These are phyloP conservation scores for Chaetomium strumarium DNA, from an alignment of 2,329 filamentous ascomycete species.

Conservation along the genomic window DNA sequence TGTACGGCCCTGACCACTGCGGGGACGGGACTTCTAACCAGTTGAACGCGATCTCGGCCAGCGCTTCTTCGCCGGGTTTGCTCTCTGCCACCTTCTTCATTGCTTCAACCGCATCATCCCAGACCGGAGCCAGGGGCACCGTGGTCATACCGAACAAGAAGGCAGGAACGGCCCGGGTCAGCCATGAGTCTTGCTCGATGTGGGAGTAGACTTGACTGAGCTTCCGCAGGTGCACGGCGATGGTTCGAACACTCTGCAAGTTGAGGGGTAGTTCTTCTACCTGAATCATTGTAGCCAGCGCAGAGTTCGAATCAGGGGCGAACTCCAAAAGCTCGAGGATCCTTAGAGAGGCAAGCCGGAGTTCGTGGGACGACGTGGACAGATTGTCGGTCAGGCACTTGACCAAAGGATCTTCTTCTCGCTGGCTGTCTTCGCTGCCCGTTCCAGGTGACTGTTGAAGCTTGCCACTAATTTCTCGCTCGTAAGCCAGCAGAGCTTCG, in stretches of 20 bases:
- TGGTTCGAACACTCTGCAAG: conserved; percentile 66
- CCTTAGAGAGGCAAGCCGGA: conserved; percentile 67
- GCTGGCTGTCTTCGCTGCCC: conserved; percentile 37
- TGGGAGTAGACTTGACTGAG: conserved; percentile 60
- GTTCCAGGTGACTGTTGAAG: conserved; percentile 24
- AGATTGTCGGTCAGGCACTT: conserved; percentile 66
- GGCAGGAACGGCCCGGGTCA: conserved; percentile 65
- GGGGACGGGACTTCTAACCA: conserved; percentile 64
- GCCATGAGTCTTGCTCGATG: conserved; percentile 54
- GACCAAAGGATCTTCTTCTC: conserved; percentile 53
- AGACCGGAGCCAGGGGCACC: conserved; percentile 75
- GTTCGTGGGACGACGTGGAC: conserved; percentile 64
- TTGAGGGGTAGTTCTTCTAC: conserved; percentile 75
- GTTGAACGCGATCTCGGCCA: conserved; percentile 66
- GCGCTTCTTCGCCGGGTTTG: conserved; percentile 63
- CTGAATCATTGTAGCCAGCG: conserved; percentile 62
- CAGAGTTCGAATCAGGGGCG: conserved; percentile 43
- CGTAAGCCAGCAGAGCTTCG: conserved; percentile 55
- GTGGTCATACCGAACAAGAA: conserved; percentile 90
- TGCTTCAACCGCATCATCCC: conserved; percentile 75
- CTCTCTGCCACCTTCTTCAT: conserved; percentile 68
- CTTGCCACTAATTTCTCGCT: conserved; percentile 30
- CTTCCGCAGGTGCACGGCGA: conserved; percentile 82
- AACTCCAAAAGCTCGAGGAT: conserved; percentile 59
- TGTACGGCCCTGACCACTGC: conserved; percentile 43